Conservation (phyloP, 352 stramenopile species). For the Hyaloperonospora brassicae region DNA sequence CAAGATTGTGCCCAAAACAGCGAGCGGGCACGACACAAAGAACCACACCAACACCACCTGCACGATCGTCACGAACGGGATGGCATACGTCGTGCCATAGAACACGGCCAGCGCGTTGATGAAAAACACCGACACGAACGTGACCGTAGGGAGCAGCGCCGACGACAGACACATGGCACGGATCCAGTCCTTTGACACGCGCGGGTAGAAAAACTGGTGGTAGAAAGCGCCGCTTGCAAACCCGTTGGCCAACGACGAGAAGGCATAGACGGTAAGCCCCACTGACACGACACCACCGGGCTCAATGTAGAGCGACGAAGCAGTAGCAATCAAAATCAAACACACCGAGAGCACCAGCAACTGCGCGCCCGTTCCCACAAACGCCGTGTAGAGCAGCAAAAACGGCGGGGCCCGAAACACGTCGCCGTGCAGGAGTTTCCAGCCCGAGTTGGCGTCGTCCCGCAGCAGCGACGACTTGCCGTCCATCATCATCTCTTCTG, state of each 20-base stretch:
- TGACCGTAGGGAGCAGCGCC: slow-evolving; percentile 59
- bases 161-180: slow-evolving; percentile 82
- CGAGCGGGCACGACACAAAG: slow-evolving; percentile 94
- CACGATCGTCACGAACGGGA: slow-evolving; percentile 80
- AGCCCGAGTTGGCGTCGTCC: slow-evolving; percentile 85
- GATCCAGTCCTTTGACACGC: slow-evolving; percentile 88
- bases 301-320: slow-evolving; percentile 93
- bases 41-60: slow-evolving; percentile 95
- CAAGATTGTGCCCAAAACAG: slow-evolving; percentile 94
- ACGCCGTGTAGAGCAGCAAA: slow-evolving; percentile 91
- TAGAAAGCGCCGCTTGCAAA: slow-evolving; percentile 87
- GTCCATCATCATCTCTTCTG: slow-evolving; percentile 80
- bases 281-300: slow-evolving; percentile 92
- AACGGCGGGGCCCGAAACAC: slow-evolving; percentile 90
- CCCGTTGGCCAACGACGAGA: slow-evolving; percentile 88
- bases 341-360: slow-evolving; percentile 89
- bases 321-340: slow-evolving; percentile 95
- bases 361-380: slow-evolving; percentile 94
- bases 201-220: slow-evolving; percentile 88
- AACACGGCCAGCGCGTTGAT: slow-evolving; percentile 79
- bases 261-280: slow-evolving; percentile 91
- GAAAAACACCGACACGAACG: slow-evolving; percentile 83
- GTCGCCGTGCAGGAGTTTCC: slow-evolving; percentile 95
- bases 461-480: slow-evolving; percentile 73
- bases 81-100: slow-evolving; percentile 82